Percentiles rank a stretch among this genome's conserved stretches.
Evolutionary conservation across 2,329 filamentous ascomycete species (phyloP).

Genomic region (Stemphylium beticola): DNA sequence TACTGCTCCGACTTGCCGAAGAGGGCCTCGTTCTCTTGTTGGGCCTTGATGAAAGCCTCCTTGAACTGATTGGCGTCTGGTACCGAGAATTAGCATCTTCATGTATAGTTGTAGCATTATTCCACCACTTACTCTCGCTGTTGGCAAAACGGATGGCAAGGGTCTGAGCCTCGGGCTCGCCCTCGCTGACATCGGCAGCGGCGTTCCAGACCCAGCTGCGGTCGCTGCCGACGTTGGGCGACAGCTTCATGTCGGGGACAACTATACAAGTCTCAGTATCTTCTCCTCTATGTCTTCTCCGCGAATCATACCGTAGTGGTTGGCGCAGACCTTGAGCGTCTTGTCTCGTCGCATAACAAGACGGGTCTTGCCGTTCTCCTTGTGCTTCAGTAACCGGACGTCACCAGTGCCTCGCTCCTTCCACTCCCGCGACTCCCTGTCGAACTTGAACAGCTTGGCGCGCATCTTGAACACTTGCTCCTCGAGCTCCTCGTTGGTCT

Average conservation of each 20-base stretch:
- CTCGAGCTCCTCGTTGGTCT: conserved; percentile 98
- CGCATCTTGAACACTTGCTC: conserved; percentile 99
- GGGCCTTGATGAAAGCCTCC: conserved; percentile 94
- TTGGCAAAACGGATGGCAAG: conserved; percentile 98
- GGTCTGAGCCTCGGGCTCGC: conserved; percentile 93
- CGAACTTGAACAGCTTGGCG: conserved; percentile 99
- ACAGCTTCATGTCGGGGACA: conserved; percentile 98
- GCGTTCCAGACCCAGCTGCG: conserved; percentile 99
- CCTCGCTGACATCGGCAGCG: conserved; percentile 95
- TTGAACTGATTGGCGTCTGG: conserved; percentile 96
- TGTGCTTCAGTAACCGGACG: conserved; percentile 96
- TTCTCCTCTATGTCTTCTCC: conserved; percentile 7
- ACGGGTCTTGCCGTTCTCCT: conserved; percentile 96
- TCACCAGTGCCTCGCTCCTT: conserved; percentile 99
- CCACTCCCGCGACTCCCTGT: conserved; percentile 91
- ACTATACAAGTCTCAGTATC: conserved; percentile 61
- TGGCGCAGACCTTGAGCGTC: conserved; percentile 99
- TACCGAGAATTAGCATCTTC: conserved; percentile 36
- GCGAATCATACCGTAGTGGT: conserved; percentile 86
- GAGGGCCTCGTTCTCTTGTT: conserved; percentile 91
- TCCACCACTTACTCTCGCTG: conserved; percentile 75
- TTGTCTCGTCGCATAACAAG: conserved; percentile 99
- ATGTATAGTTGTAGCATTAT: conserved; percentile 46
- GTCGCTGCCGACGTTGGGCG: conserved; percentile 96
- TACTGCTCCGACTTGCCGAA: conserved; percentile 64